Percentiles rank a stretch among this genome's conserved stretches.
phyloP scores from a whole-genome alignment of 2,329 filamentous ascomycete species.

The Rutstroemia sp. region DNA sequence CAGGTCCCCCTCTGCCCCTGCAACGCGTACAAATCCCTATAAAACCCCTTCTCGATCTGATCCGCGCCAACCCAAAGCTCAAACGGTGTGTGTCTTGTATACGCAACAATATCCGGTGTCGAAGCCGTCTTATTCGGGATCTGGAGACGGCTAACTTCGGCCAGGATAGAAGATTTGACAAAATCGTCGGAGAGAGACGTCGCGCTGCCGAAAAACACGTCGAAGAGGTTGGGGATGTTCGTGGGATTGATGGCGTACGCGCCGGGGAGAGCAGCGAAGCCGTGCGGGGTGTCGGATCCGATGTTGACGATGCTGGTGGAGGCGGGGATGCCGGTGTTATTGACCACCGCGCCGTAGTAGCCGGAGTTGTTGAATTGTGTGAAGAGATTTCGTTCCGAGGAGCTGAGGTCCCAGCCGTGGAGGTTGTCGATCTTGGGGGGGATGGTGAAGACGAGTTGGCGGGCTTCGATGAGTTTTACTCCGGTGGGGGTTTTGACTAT shows the following conservation, averaged over 20 bases:
- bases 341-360: constrained; percentile 34
- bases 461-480: constrained; percentile 30
- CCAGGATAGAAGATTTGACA: constrained; percentile 15
- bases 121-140: constrained; percentile 4
- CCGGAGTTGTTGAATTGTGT: constrained; percentile 30
- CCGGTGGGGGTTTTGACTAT: constrained; percentile 28
- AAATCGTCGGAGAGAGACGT: constrained; percentile 8
- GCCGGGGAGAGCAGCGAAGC: constrained; percentile 28
- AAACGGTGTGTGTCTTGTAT: constrained; percentile 18
- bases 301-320: constrained; percentile 24
- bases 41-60: constrained; percentile 34
- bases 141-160: constrained; percentile 8
- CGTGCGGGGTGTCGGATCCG: constrained; percentile 23
- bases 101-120: constrained; percentile 13
- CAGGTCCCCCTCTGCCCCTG: constrained; percentile 39
- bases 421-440: constrained; percentile 34
- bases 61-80: constrained; percentile 24
- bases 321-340: constrained; percentile 31
- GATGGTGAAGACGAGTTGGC: constrained; percentile 36
- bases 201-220: constrained; percentile 13
- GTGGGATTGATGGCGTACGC: constrained; percentile 24
- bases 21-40: constrained; percentile 34
- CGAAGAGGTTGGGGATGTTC: constrained; percentile 11
- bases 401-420: constrained; percentile 30
- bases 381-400: constrained; percentile 32